Evolutionary conservation across 2,329 filamentous ascomycete species (phyloP).

Genomic region (Coleophoma eucalyptorum): DNA sequence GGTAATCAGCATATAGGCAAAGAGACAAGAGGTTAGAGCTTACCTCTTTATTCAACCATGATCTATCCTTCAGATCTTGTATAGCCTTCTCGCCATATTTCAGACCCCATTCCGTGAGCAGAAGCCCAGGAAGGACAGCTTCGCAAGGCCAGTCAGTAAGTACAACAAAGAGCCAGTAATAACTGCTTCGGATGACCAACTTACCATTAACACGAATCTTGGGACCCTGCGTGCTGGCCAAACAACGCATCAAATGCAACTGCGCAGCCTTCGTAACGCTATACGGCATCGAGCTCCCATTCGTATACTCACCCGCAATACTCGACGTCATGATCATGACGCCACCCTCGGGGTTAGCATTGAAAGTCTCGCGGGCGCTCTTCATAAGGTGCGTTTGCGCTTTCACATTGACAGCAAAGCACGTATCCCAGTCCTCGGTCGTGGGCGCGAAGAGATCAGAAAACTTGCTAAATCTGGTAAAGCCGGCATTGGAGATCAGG

Average conservation of each 20-base stretch:
- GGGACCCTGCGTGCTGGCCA: constrained; percentile 57
- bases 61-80: constrained; percentile 40
- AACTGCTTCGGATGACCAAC: too few species aligned
- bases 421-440: constrained; percentile 28
- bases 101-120: constrained; percentile 35
- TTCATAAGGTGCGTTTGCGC: constrained; percentile 49
- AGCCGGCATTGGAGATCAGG: constrained; percentile 57
- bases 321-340: constrained; percentile 61
- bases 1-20: background rate
- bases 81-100: constrained; percentile 50
- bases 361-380: constrained; percentile 54
- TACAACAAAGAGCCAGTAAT: too few species aligned
- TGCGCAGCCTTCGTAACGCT: constrained; percentile 41
- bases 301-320: constrained; percentile 42
- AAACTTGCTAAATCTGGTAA: constrained; percentile 24
- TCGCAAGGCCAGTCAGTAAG: too few species aligned
- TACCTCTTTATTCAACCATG: constrained; percentile 52
- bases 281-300: constrained; percentile 15
- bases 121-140: background rate
- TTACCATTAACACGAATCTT: constrained; percentile 55
- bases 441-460: constrained; percentile 17
- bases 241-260: constrained; percentile 61
- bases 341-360: constrained; percentile 58
- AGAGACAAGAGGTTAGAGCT: constrained; percentile 11
- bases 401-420: constrained; percentile 61